phyloP scores from a whole-genome alignment of 805 yeast genomes.

The Tetrapisispora iriomotensis region DNA sequence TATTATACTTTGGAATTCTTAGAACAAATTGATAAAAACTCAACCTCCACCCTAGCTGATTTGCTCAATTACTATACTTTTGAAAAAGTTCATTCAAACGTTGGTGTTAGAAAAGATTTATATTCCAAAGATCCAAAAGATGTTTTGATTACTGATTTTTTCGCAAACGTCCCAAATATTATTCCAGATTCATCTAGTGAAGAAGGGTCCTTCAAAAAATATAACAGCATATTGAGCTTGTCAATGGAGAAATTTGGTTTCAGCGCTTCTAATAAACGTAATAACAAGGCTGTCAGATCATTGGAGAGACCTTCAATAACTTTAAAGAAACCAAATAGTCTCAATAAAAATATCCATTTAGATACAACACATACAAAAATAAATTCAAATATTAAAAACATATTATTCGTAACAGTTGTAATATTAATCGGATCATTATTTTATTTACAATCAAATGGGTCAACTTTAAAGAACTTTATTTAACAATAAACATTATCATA shows the following conservation, averaged over 20 bases:
- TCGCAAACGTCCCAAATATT: conserved; percentile 82
- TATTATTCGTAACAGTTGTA: not conserved
- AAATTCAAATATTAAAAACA: not conserved
- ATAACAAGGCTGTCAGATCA: not conserved
- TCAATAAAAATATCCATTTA: not conserved
- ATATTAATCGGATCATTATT: not conserved
- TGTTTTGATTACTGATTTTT: conserved; percentile 82
- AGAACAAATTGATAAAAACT: conserved; percentile 69
- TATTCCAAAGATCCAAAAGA: conserved; percentile 50
- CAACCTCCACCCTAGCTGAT: conserved; percentile 68
- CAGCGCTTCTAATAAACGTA: not conserved
- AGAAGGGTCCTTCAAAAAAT: not conserved
- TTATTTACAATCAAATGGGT: not conserved
- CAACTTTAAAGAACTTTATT: not conserved
- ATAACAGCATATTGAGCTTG: conserved; percentile 2
- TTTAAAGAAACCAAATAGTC: not conserved
- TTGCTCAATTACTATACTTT: conserved; percentile 76
- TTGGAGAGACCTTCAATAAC: not conserved
- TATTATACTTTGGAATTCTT: conserved; percentile 82
- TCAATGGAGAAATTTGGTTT: conserved; percentile 3
- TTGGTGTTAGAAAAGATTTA: conserved; percentile 84
- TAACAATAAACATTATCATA: not conserved
- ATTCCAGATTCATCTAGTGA: conserved; percentile 38
- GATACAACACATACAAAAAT: not conserved
- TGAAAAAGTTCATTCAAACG: conserved; percentile 80